Evolutionary conservation across 768 basidiomycete species (phyloP).

Genomic region (Lactifluus rugatus): DNA sequence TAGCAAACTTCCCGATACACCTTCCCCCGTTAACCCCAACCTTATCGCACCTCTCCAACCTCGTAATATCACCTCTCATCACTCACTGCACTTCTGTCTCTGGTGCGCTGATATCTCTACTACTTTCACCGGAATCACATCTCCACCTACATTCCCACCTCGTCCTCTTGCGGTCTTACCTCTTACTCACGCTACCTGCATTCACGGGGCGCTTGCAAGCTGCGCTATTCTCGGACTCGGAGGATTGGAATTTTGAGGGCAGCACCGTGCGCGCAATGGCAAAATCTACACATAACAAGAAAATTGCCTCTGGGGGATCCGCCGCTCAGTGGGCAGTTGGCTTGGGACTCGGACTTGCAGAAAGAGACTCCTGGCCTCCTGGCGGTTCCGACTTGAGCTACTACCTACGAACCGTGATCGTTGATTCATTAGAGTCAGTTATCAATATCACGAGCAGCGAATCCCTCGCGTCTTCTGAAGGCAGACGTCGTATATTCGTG

Average conservation of each 20-base stretch:
- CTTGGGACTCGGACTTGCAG: constrained; percentile 59
- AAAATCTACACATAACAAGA: constrained; percentile 4
- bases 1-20: constrained; percentile 44
- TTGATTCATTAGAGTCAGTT: constrained; percentile 55
- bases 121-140: constrained; percentile 52
- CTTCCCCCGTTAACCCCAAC: constrained; percentile 60
- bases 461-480: neutral
- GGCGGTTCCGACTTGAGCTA: constrained; percentile 79
- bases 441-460: constrained; percentile 1
- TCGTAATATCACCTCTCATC: constrained; percentile 53
- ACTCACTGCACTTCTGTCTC: constrained; percentile 57
- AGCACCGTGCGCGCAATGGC: constrained; percentile 18
- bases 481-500: constrained; percentile 26
- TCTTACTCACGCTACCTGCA: constrained; percentile 59
- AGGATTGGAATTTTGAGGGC: constrained; percentile 28
- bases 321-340: constrained; percentile 52
- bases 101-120: constrained; percentile 51
- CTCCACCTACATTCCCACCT: constrained; percentile 64
- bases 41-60: constrained; percentile 48
- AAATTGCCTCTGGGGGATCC: neutral
- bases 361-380: constrained; percentile 77
- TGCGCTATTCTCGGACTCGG: constrained; percentile 72
- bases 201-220: constrained; percentile 61
- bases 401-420: constrained; percentile 72
- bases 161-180: constrained; percentile 59